phyloP scores from a whole-genome alignment of 257 asterid species.

The Euphrasia confusa region DNA sequence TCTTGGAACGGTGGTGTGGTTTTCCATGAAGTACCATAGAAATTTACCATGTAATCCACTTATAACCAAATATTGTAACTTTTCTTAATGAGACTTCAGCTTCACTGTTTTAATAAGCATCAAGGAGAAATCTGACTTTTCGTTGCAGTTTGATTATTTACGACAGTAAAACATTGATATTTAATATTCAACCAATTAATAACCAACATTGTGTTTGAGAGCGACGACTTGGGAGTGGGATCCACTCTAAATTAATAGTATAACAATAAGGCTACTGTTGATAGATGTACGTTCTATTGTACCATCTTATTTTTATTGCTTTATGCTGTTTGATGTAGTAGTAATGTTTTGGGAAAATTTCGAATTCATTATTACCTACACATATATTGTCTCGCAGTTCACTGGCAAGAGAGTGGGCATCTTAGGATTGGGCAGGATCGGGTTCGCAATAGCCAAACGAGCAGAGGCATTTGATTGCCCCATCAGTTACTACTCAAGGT shows the following conservation, averaged over 20 bases:
- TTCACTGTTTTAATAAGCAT: not conserved
- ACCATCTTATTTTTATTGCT: not conserved
- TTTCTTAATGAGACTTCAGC: not conserved
- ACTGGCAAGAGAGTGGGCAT: constrained; percentile 77
- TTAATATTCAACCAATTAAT: too few species aligned
- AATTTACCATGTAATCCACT: not conserved
- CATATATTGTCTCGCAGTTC: constrained; percentile 42
- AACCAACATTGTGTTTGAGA: too few species aligned
- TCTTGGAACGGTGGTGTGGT: not conserved
- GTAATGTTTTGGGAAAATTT: not conserved
- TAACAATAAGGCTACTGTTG: too few species aligned
- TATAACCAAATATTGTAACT: not conserved
- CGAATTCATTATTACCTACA: not conserved
- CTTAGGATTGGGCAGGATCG: constrained; percentile 81
- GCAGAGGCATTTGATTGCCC: constrained; percentile 72
- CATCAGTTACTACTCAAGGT: constrained; percentile 67
- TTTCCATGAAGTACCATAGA: not conserved
- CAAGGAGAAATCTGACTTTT: not conserved
- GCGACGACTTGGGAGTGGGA: too few species aligned
- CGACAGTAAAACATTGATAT: too few species aligned
- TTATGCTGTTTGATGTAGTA: not conserved
- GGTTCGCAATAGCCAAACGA: constrained; percentile 65
- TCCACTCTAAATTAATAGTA: too few species aligned
- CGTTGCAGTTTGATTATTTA: not conserved
- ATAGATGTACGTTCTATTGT: too few species aligned